Conservation (phyloP, 768 basidiomycete species). For the Pulveroboletus ravenelii region DNA sequence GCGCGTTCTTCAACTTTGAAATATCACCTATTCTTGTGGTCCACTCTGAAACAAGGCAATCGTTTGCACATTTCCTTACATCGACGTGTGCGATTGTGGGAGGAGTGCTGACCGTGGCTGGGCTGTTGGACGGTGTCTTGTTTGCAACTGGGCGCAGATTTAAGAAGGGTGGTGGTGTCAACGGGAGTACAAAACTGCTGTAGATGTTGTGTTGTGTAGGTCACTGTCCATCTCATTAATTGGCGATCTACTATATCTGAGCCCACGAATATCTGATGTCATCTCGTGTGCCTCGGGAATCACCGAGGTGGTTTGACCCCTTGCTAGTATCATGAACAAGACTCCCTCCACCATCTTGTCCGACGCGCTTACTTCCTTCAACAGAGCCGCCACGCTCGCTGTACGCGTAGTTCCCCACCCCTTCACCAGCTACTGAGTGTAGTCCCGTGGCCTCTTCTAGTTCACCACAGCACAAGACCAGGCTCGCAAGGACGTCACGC, state of each 20-base stretch:
- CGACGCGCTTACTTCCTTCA: conserved; percentile 40
- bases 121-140: conserved; percentile 78
- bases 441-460: conserved; percentile 28
- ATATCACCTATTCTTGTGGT: conserved; percentile 95
- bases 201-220: conserved; percentile 17
- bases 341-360: conserved; percentile 35
- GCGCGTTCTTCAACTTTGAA: conserved; percentile 90
- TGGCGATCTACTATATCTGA: no score
- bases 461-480: conserved; percentile 54
- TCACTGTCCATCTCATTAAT: background rate
- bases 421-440: background rate
- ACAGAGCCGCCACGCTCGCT: conserved; percentile 37
- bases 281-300: conserved; percentile 11
- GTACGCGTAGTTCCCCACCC: conserved; percentile 24
- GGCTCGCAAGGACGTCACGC: conserved; percentile 48
- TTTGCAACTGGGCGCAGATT: conserved; percentile 77
- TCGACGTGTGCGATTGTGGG: conserved; percentile 98
- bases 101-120: conserved; percentile 92
- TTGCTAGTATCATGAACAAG: conserved; percentile 24
- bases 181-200: conserved; percentile 31
- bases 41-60: conserved; percentile 86
- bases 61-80: conserved; percentile 96
- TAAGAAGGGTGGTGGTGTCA: conserved; percentile 48
- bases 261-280: no score
- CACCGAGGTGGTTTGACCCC: conserved; percentile 20